These are phyloP conservation scores for Pseudocercospora cruenta DNA, from an alignment of 2,329 filamentous ascomycete genomes.

Conservation along the genomic window DNA sequence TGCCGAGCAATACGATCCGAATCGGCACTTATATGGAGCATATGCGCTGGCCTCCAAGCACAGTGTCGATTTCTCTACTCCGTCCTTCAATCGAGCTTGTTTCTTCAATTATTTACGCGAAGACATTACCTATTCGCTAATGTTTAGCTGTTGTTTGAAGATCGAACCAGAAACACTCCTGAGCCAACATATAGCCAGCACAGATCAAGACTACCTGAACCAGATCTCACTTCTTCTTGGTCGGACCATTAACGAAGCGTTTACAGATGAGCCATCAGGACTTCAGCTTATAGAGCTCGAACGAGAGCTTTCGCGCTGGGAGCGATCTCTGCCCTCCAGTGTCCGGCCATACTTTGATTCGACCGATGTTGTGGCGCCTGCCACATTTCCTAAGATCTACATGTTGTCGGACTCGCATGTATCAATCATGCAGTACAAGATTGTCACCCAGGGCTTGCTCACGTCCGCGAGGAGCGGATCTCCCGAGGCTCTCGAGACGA, in stretches of 20 bases:
- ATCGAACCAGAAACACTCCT: constrained; percentile 8
- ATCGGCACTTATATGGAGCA: constrained; percentile 13
- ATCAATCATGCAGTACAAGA: constrained; percentile 8
- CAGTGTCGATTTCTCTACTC: neutral
- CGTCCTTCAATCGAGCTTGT: constrained; percentile 10
- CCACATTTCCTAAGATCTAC: constrained; percentile 5
- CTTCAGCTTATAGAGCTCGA: neutral
- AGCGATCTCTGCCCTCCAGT: neutral
- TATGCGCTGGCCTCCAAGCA: constrained; percentile 10
- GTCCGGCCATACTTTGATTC: constrained; percentile 6
- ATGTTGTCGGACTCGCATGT: constrained; percentile 11
- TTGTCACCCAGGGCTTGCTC: constrained; percentile 9
- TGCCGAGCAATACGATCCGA: constrained; percentile 13
- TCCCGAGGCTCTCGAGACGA: neutral
- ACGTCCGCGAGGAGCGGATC: neutral
- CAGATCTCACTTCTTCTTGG: constrained; percentile 9
- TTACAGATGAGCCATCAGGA: neutral
- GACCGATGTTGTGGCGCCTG: neutral
- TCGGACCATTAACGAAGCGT: constrained; percentile 5
- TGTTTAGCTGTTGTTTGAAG: constrained; percentile 12
- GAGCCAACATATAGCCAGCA: neutral
- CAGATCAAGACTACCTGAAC: constrained; percentile 15
- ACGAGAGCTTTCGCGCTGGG: neutral
- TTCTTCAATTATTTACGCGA: constrained; percentile 19
- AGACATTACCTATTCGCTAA: constrained; percentile 15